Percentiles rank a stretch among this genome's conserved stretches.
Evolutionary conservation across 1,284 basidiomycete genomes (phyloP).

Genomic region (Naganishia cerealis): DNA sequence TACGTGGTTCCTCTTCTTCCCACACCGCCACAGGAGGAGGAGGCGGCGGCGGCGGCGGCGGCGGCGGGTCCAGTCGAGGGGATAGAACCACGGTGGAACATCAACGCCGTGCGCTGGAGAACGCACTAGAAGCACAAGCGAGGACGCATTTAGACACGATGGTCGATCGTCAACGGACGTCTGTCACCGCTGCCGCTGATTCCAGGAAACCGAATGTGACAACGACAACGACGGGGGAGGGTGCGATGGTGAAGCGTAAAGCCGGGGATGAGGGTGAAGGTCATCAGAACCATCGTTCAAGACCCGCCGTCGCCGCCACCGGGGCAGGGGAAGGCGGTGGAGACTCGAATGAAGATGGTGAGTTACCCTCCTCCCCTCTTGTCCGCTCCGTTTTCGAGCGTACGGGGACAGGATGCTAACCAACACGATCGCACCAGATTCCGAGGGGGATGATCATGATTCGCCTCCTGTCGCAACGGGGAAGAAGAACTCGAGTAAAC

Average conservation of each 20-base stretch:
- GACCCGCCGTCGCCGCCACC: not conserved
- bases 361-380: not conserved
- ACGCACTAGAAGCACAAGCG: not conserved
- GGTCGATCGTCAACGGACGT: not conserved
- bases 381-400: not conserved
- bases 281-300: constrained; percentile 24
- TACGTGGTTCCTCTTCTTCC: too few relatives aligned
- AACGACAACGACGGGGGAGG: not conserved
- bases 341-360: constrained; percentile 22
- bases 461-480: not conserved
- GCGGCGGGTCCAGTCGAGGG: not conserved
- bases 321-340: not conserved
- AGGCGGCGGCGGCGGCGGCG: too few relatives aligned
- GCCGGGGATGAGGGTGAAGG: constrained; percentile 32
- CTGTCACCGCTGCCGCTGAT: not conserved
- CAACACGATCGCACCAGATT: constrained; percentile 5
- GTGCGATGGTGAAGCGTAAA: constrained; percentile 24
- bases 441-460: constrained; percentile 10
- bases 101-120: not conserved
- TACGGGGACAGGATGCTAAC: too few relatives aligned
- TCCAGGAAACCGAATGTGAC: not conserved
- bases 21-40: too few relatives aligned
- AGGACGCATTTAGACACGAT: not conserved
- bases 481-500: constrained; percentile 5
- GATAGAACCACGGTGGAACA: not conserved